phyloP scores from a whole-genome alignment of 306 rosid species.

The Quillaja saponaria region DNA sequence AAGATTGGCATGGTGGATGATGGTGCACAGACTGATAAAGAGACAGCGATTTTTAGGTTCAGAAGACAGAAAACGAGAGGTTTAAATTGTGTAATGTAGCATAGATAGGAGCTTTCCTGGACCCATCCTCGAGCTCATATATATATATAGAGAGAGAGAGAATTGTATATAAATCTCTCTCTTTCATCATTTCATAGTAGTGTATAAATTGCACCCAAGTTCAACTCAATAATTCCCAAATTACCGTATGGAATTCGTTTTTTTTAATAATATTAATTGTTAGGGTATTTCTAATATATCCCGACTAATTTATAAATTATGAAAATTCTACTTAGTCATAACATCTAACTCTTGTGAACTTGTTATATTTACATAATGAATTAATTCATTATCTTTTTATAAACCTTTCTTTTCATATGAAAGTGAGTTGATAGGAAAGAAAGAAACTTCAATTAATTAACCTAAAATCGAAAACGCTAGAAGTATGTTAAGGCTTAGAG shows the following conservation, averaged over 20 bases:
- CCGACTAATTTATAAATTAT: no score
- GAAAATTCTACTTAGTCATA: no score
- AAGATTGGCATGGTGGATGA: constrained; percentile 52
- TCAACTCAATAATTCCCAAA: constrained; percentile 36
- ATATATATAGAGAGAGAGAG: background rate
- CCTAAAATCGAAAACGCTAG: no score
- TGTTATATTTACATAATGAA: no score
- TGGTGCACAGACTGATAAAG: constrained; percentile 50
- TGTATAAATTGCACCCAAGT: constrained; percentile 23
- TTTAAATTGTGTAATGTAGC: constrained; percentile 33
- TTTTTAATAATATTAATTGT: background rate
- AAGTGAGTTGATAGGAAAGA: no score
- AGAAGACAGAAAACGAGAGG: constrained; percentile 38
- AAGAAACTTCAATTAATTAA: no score
- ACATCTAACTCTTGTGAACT: no score
- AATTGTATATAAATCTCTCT: background rate
- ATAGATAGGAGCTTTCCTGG: constrained; percentile 42
- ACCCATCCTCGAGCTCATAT: constrained; percentile 30
- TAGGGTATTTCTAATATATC: no score
- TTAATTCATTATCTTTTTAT: no score
- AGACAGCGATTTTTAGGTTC: constrained; percentile 76
- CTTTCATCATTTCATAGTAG: background rate
- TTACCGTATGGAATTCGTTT: constrained; percentile 13
- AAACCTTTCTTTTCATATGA: no score
- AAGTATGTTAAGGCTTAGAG: no score